These are phyloP conservation scores for Venturia asperata DNA, from an alignment of 2,329 filamentous ascomycete species.

Conservation along the genomic window DNA sequence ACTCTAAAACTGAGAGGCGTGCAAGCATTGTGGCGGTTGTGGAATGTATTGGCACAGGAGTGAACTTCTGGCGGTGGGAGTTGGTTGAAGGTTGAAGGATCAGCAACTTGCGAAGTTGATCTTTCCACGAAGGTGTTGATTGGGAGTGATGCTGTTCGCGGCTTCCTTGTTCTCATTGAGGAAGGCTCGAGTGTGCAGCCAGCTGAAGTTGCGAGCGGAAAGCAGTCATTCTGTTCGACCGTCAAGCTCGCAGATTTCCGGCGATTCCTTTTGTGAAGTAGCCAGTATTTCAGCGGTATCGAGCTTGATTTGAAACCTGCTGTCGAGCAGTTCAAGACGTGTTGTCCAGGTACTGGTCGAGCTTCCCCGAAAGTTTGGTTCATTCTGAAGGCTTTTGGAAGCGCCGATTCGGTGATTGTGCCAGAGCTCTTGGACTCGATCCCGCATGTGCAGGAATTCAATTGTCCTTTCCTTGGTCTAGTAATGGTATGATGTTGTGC, in stretches of 20 bases:
- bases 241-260: background rate
- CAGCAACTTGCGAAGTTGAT: background rate
- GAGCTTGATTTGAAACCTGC: background rate
- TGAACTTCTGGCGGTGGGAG: background rate
- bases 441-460: background rate
- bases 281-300: background rate
- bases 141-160: background rate
- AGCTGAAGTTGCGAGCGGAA: background rate
- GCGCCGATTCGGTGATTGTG: background rate
- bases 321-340: background rate
- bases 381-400: background rate
- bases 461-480: background rate
- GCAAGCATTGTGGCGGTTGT: background rate
- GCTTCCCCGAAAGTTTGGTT: background rate
- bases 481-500: background rate
- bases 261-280: background rate
- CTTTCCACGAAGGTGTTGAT: background rate
- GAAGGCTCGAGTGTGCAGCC: background rate
- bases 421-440: background rate
- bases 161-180: background rate
- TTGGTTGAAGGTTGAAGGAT: background rate
- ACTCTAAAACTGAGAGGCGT: background rate
- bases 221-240: background rate
- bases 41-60: background rate
- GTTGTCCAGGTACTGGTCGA: background rate